phyloP scores from a whole-genome alignment of 2,329 filamentous ascomycete genomes.

The Clarireedia homoeocarpa region DNA sequence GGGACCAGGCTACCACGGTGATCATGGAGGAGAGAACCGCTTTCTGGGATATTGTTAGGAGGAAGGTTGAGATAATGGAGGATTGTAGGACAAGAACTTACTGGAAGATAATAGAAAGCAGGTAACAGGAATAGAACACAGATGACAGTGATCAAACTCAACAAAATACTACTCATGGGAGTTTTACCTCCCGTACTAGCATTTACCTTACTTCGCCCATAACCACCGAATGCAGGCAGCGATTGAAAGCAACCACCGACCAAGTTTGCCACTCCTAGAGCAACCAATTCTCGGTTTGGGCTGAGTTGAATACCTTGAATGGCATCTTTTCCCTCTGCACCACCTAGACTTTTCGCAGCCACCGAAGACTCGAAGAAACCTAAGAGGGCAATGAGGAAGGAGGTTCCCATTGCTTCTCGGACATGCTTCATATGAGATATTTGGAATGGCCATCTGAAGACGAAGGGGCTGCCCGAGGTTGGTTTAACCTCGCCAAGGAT shows the following conservation, averaged over 20 bases:
- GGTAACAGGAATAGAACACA: slow-evolving; percentile 77
- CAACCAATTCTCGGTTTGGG: slow-evolving; percentile 87
- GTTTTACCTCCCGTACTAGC: slow-evolving; percentile 84
- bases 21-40: slow-evolving; percentile 91
- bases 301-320: slow-evolving; percentile 78
- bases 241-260: slow-evolving; percentile 87
- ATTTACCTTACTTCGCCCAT: slow-evolving; percentile 93
- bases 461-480: slow-evolving; percentile 61
- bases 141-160: slow-evolving; percentile 74
- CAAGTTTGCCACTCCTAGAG: slow-evolving; percentile 85
- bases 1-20: slow-evolving; percentile 85
- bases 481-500: slow-evolving; percentile 78
- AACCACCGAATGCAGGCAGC: slow-evolving; percentile 89
- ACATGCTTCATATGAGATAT: slow-evolving; percentile 71
- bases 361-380: slow-evolving; percentile 99
- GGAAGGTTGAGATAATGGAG: not conserved
- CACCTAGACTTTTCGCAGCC: slow-evolving; percentile 81
- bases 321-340: slow-evolving; percentile 47
- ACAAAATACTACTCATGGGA: slow-evolving; percentile 84
- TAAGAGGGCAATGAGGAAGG: slow-evolving; percentile 85
- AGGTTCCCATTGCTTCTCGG: slow-evolving; percentile 78
- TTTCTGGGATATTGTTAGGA: slow-evolving; percentile 52
- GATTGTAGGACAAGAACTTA: slow-evolving; percentile 40
- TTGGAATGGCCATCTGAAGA: slow-evolving; percentile 81
- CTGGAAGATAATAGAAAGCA: slow-evolving; percentile 92